A percentile compares a stretch with the other conserved stretches of the same genome.
Conservation (phyloP, 148 eudicot species). For the Rhododendron ferrugineum region DNA sequence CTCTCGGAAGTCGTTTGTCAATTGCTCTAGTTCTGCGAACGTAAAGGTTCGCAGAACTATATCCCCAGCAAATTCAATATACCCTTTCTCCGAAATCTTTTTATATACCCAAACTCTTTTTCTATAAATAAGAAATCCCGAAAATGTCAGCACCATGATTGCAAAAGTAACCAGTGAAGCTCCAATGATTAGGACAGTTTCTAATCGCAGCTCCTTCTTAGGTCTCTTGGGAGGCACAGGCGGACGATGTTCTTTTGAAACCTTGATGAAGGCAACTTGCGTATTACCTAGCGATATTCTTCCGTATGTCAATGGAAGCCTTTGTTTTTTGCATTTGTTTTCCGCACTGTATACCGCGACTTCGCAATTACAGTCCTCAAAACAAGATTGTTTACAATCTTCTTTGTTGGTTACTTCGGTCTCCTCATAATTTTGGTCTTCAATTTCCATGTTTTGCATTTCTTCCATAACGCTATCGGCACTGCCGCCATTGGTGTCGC, state of each 20-base stretch:
- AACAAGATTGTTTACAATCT: slow-evolving; percentile 16
- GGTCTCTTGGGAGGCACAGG: neutral
- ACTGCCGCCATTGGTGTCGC: neutral
- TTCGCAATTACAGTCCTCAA: slow-evolving; percentile 28
- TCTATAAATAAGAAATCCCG: neutral
- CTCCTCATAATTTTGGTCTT: neutral
- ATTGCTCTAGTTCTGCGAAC: slow-evolving; percentile 1
- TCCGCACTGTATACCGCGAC: slow-evolving; percentile 6
- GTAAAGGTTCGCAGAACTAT: neutral
- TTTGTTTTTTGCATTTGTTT: slow-evolving; percentile 7
- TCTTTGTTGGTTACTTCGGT: too few species aligned
- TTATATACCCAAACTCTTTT: neutral
- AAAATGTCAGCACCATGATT: neutral
- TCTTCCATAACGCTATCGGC: neutral
- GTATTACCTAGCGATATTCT: neutral
- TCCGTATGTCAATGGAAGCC: slow-evolving; percentile 26
- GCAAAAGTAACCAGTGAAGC: neutral
- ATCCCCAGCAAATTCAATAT: neutral
- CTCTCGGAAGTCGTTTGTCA: slow-evolving; percentile 2
- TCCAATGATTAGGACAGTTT: neutral
- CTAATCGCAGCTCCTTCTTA: neutral
- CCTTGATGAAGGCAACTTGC: slow-evolving; percentile 10
- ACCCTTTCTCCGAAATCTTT: neutral
- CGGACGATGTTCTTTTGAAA: neutral
- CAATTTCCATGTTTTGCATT: neutral